Evolutionary conservation across 805 yeast genomes (phyloP), one percentile per base, ranked within the genome.

Genomic region (Saccharomyces kudriavzevii): DNA sequence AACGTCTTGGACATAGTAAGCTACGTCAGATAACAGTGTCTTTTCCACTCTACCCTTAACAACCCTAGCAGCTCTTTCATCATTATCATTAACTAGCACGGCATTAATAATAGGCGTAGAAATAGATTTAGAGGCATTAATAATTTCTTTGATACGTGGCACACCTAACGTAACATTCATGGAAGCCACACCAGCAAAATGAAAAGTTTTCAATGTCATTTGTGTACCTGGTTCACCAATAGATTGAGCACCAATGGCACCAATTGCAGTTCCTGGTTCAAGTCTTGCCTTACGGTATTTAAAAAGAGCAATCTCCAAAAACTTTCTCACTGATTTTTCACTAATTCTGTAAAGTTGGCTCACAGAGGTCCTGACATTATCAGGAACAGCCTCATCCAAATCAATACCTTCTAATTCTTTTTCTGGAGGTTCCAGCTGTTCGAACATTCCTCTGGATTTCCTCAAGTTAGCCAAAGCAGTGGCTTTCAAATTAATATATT

Each of bases 181-280:
- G 48, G 96, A 87, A 35, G 99, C 98, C 54, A 94, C 99, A 79
- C 99, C 99, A 65, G 99, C 99, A 79, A 94, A 94, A 78, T 94
- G 99, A 89, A 92, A 92, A 55, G 95, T 87, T 69, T 87, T 87
- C 67, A 87, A 79, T 4, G 99, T 94, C 99, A 94, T 94, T 74
- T 94, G 99, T 0, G 99, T 94, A 70, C 98, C 99, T 24, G 99
- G 99, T 68, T 92, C 99, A 74, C 99, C 99, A 76, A 94, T 94
- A 47, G 97, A 89, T 69, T 94, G 99, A 0, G 99, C 99, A 61
- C 98, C 99, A 73, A 94, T 91, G 26, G 99, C 98, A 60, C 99
- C 99, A 52, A 94, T 98, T 2, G 99, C 99, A 3, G 99, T 94
- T 57, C 98, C 99, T 1, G 99, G 99, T 70, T 94, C 99, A 17